Percentiles rank a stretch among this genome's conserved stretches.
phyloP scores from a whole-genome alignment of 495 filamentous ascomycete species.

The Penicillium robsamsonii region DNA sequence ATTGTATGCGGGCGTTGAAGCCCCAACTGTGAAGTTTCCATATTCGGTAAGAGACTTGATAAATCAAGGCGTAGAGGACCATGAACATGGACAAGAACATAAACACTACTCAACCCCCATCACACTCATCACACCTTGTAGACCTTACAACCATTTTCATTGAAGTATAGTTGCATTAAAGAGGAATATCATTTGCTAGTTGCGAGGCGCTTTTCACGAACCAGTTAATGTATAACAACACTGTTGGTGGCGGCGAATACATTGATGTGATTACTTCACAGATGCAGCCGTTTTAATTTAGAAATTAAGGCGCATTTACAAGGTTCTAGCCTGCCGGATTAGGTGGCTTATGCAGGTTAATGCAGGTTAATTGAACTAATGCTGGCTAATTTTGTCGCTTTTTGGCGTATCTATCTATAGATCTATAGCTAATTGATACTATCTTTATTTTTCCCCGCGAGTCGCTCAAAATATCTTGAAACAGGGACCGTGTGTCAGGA shows the following conservation, averaged over 20 bases:
- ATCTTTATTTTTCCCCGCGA: constrained; percentile 17
- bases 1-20: constrained; percentile 3
- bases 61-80: background rate
- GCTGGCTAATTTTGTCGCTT: constrained; percentile 26
- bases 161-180: constrained; percentile 1
- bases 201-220: constrained; percentile 12
- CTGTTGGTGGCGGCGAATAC: constrained; percentile 16
- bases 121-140: background rate
- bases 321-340: constrained; percentile 5
- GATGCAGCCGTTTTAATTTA: constrained; percentile 3
- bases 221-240: constrained; percentile 14
- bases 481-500: constrained; percentile 24
- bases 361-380: constrained; percentile 12
- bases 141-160: background rate
- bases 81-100: background rate
- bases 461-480: constrained; percentile 27
- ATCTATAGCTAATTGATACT: constrained; percentile 32
- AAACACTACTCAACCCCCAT: too few species aligned
- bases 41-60: background rate
- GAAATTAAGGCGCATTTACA: constrained; percentile 12
- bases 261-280: constrained; percentile 6
- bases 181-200: constrained; percentile 8
- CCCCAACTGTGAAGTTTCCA: constrained; percentile 2
- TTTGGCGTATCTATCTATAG: constrained; percentile 29
- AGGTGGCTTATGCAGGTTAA: constrained; percentile 2